Conservation (phyloP, 2,329 filamentous ascomycete species). For the Epichloe typhina region DNA sequence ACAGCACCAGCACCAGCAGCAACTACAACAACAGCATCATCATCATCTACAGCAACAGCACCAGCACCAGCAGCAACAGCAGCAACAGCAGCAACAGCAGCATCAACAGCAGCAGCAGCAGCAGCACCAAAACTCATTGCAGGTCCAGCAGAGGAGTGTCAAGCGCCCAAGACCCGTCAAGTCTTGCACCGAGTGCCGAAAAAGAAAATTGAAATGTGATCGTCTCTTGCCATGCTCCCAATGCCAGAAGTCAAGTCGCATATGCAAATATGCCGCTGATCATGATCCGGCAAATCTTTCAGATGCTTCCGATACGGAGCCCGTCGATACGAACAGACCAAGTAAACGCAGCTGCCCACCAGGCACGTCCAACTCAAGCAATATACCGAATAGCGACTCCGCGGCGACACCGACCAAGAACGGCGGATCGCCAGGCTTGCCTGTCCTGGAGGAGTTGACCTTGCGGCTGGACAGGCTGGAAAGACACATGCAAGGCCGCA, state of each 20-base stretch:
- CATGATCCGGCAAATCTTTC: slow-evolving; percentile 33
- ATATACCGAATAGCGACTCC: slow-evolving; percentile 13
- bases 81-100: slow-evolving; percentile 14
- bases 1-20: slow-evolving; percentile 9
- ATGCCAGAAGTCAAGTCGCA: slow-evolving; percentile 42
- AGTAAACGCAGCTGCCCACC: slow-evolving; percentile 25
- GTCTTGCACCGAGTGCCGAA: slow-evolving; percentile 43
- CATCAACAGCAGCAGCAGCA: slow-evolving; percentile 4
- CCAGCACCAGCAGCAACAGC: slow-evolving; percentile 13
- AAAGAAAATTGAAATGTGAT: slow-evolving; percentile 44
- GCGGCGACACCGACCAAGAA: slow-evolving; percentile 16
- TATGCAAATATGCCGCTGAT: slow-evolving; percentile 39
- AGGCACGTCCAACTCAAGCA: slow-evolving; percentile 11
- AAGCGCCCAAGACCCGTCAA: slow-evolving; percentile 42
- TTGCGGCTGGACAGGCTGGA: slow-evolving; percentile 41
- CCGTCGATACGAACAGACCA: slow-evolving; percentile 19
- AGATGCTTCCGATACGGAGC: slow-evolving; percentile 33
- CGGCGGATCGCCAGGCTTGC: slow-evolving; percentile 18
- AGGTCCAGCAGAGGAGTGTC: slow-evolving; percentile 29
- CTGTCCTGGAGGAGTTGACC: slow-evolving; percentile 34
- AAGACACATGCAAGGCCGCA: slow-evolving; percentile 31
- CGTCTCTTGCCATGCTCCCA: slow-evolving; percentile 42
- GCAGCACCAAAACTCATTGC: slow-evolving; percentile 9
- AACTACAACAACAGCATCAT: slow-evolving; percentile 8
- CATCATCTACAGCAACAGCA: slow-evolving; percentile 12